Conservation (phyloP, 192 early-diverging fungal species). For the Chytriomyces sp. region DNA sequence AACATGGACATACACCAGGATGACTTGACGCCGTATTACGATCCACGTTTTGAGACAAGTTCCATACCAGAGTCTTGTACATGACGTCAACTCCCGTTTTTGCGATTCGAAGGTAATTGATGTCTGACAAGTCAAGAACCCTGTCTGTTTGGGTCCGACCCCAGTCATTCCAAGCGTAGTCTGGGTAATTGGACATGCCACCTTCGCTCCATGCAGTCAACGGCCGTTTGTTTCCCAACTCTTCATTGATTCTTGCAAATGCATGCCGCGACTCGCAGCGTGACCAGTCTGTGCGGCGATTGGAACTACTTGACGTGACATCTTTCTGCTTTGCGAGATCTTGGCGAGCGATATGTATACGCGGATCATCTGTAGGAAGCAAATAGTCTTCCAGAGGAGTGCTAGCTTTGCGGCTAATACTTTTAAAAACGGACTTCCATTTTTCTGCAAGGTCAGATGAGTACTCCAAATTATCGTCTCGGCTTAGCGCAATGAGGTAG, state of each 20-base stretch:
- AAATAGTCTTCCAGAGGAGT: conserved; percentile 53
- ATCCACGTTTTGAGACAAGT: conserved; percentile 55
- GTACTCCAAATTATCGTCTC: background rate
- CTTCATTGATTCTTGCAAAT: conserved; percentile 41
- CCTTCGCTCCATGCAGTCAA: conserved; percentile 52
- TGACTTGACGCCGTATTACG: conserved; percentile 35
- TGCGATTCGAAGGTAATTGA: conserved; percentile 45
- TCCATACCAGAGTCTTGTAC: conserved; percentile 57
- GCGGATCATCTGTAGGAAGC: conserved; percentile 50
- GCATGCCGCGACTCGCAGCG: conserved; percentile 52
- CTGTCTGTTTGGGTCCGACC: conserved; percentile 47
- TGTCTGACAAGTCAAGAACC: conserved; percentile 54
- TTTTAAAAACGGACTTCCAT: conserved; percentile 41
- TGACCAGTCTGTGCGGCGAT: conserved; percentile 44
- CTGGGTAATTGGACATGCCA: conserved; percentile 41
- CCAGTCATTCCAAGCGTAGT: conserved; percentile 52
- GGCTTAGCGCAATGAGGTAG: conserved; percentile 46
- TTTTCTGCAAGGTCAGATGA: conserved; percentile 21
- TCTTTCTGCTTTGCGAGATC: conserved; percentile 31
- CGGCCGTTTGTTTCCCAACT: conserved; percentile 46
- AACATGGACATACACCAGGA: background rate
- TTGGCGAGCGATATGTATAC: conserved; percentile 43
- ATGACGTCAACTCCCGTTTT: conserved; percentile 39
- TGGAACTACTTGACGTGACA: background rate
- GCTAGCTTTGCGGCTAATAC: conserved; percentile 37